Percentiles rank a stretch among this genome's conserved stretches.
Evolutionary conservation across 164 flowering plant species (phyloP).

Genomic region (Brasenia schreberi): DNA sequence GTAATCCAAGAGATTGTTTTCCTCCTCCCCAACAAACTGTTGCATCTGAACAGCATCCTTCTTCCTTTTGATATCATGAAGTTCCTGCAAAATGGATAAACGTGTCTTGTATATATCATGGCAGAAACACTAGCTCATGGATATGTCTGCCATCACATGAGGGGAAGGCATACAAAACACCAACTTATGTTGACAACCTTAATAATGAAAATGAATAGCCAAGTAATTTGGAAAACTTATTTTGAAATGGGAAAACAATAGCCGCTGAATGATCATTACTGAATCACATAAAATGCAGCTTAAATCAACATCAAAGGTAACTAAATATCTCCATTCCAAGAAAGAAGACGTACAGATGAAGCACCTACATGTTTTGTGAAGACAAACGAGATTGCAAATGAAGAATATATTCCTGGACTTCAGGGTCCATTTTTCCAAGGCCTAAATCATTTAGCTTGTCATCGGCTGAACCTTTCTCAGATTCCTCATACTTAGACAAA

Average conservation of each 20-base stretch:
- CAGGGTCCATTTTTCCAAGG: slow-evolving; percentile 54
- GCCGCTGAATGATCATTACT: not conserved
- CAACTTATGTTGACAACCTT: too few relatives aligned
- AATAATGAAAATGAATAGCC: too few relatives aligned
- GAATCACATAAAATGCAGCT: not conserved
- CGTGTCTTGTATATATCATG: not conserved
- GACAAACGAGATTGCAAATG: slow-evolving; percentile 46
- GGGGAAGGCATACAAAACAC: too few relatives aligned
- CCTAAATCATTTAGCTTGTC: slow-evolving; percentile 24
- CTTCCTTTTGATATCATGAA: slow-evolving; percentile 59
- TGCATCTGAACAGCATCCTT: slow-evolving; percentile 85
- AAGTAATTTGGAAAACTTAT: too few relatives aligned
- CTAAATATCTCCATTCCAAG: not conserved
- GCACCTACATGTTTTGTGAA: slow-evolving; percentile 43
- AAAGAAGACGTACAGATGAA: too few relatives aligned
- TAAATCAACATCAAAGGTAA: too few relatives aligned
- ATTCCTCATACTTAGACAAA: slow-evolving; percentile 12
- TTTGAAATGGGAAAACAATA: not conserved
- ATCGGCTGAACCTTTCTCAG: slow-evolving; percentile 9
- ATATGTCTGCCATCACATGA: too few relatives aligned
- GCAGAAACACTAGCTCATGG: too few relatives aligned
- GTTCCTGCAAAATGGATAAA: slow-evolving; percentile 30
- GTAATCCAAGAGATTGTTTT: slow-evolving; percentile 78
- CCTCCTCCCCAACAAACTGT: slow-evolving; percentile 83
- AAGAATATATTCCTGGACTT: slow-evolving; percentile 46